Evolutionary conservation across 805 yeast genomes (phyloP), one percentile per base, ranked within the genome.

Genomic region (Dipodascus geniculatus): DNA sequence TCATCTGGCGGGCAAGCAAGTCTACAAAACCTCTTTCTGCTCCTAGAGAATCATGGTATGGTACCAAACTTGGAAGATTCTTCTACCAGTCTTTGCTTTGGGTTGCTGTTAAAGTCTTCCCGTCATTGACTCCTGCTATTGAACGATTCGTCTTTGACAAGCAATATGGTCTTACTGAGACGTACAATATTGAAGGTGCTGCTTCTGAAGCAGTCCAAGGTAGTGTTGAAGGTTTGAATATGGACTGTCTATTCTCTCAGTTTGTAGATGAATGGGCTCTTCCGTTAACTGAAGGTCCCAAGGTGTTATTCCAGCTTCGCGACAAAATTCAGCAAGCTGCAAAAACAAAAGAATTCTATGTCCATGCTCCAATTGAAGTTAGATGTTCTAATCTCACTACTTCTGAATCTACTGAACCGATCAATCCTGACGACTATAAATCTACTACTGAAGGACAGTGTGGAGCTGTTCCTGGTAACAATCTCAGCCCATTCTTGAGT

Each of bases 191-290:
- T 38, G 56, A 57, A 14, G 79, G 78, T 20, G 67, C 66, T n/a
- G 81, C 80, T 31, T 82, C 78, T 53, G 69, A 78, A 50, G 85
- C 87, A 1, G 87, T 90, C 9, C 88, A 83, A 62, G 77, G 79
- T 55, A 84, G 96, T 2, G 91, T 87, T 48, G 87, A 85, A 55
- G 96, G 91, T 3, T 79, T 91, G 63, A 88, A 87, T 68, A 87
- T 91, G 96, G 98, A 93, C 71, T 93, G 98, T 67, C 72, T 91
- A 60, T 91, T 88, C 68, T 82, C 89, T 48, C 99, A 91, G 68
- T 90, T 82, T 69, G 98, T 91, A 51, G 82, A 90, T 65, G 99
- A 91, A 71, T 91, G 98, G 98, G 89, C 93, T n/a, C 80, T 95
- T 50, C 98, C 98, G 20, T 71, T 91, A 63, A 76, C 71, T 22